phyloP scores from a whole-genome alignment of 2,329 filamentous ascomycete genomes.

The Trichoderma sp. region DNA sequence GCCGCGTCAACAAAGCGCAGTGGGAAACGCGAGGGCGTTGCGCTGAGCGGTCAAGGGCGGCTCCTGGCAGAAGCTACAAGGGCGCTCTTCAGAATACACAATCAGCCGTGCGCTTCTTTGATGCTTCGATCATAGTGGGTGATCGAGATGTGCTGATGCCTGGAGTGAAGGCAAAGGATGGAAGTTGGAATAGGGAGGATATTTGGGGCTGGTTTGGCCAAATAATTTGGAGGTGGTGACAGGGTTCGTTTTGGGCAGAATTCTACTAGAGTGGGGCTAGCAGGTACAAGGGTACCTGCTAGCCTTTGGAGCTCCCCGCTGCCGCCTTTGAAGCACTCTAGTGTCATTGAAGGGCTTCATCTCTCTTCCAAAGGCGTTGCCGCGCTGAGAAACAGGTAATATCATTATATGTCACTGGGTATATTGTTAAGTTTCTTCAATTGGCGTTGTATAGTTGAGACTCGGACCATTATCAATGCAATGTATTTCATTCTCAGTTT shows the following conservation, averaged over 20 bases:
- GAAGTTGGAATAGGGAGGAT: background rate
- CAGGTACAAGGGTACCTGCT: background rate
- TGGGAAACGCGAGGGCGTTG: background rate
- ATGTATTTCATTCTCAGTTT: background rate
- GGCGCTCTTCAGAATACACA: background rate
- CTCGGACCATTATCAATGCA: background rate
- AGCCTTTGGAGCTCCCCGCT: background rate
- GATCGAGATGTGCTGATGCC: slow-evolving; percentile 1
- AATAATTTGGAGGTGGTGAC: slow-evolving; percentile 11
- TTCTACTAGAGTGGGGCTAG: background rate
- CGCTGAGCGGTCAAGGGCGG: background rate
- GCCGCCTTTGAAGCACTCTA: background rate
- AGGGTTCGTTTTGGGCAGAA: slow-evolving; percentile 5
- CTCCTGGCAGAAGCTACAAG: background rate
- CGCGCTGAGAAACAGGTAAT: background rate
- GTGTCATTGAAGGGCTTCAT: background rate
- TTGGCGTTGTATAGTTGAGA: background rate
- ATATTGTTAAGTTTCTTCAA: background rate
- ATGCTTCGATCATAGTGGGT: background rate
- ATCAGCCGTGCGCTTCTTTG: background rate
- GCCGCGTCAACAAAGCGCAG: slow-evolving; percentile 1
- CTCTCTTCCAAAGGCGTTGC: background rate
- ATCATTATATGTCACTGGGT: background rate
- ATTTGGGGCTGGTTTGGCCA: background rate
- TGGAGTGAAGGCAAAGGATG: background rate